These are phyloP conservation scores for Melampsora larici-populina DNA, from an alignment of 1,284 basidiomycete genomes.

Conservation along the genomic window DNA sequence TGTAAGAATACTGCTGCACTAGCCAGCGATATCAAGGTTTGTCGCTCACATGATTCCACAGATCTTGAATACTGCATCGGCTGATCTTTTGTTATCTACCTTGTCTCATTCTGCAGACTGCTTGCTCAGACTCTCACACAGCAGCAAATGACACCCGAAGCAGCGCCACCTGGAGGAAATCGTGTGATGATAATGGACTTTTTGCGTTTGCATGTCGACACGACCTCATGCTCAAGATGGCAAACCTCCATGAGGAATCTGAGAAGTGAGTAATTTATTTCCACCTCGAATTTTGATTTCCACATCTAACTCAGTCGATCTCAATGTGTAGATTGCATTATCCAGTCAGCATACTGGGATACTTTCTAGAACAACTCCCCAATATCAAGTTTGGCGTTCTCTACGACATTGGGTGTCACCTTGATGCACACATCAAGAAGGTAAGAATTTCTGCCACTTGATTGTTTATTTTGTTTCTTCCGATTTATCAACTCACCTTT, in stretches of 20 bases:
- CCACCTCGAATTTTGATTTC: background rate
- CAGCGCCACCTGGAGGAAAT: constrained; percentile 6
- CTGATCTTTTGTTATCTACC: background rate
- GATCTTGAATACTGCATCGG: background rate
- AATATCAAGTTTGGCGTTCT: background rate
- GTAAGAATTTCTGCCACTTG: background rate
- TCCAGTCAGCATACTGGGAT: background rate
- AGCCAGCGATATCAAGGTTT: background rate
- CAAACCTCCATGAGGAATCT: background rate
- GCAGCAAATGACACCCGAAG: constrained; percentile 4
- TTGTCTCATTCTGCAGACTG: background rate
- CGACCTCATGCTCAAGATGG: constrained; percentile 1
- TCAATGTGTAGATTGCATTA: constrained; percentile 15
- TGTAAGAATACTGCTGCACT: background rate
- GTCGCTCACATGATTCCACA: background rate
- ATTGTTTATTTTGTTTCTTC: background rate
- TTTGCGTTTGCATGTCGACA: constrained; percentile 16
- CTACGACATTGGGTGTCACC: constrained; percentile 24
- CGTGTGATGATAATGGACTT: constrained; percentile 3
- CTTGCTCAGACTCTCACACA: constrained; percentile 18
- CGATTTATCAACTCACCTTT: background rate
- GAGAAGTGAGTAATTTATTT: background rate
- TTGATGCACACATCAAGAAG: constrained; percentile 18
- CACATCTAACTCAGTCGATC: background rate
- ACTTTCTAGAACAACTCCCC: background rate